Percentiles rank a stretch among this genome's conserved stretches.
Conservation (phyloP, 1,284 basidiomycete genomes). For the Leccinum pallidistipes region DNA sequence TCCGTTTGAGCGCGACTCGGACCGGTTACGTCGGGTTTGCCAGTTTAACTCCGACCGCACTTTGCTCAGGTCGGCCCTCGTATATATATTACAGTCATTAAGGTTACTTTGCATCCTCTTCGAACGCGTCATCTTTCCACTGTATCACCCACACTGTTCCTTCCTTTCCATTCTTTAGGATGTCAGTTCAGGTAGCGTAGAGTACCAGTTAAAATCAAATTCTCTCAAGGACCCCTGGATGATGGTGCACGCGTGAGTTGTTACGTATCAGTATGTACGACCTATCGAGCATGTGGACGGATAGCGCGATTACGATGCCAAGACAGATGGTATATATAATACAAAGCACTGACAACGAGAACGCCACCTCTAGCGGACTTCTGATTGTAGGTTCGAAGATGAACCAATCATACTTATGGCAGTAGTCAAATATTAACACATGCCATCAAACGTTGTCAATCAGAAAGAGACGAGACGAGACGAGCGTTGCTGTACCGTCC, state of each 20-base stretch:
- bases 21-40: conserved; percentile 5
- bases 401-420: background rate
- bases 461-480: background rate
- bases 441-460: background rate
- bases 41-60: conserved; percentile 11
- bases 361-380: background rate
- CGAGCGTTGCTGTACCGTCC: too few species aligned
- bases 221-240: background rate
- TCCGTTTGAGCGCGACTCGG: conserved; percentile 2
- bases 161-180: conserved; percentile 3
- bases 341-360: background rate
- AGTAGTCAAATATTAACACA: background rate
- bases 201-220: conserved; percentile 21
- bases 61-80: conserved; percentile 23
- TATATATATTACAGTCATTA: conserved; percentile 40
- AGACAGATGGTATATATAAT: background rate
- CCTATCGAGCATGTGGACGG: background rate
- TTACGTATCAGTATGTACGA: background rate
- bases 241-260: background rate
- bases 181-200: conserved; percentile 28
- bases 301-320: background rate
- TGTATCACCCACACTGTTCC: conserved; percentile 34
- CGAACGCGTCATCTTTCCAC: conserved; percentile 32
- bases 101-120: conserved; percentile 33
- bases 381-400: background rate